Conservation (phyloP, 2,329 filamentous ascomycete species). For the Berkeleyomyces rouxiae region DNA sequence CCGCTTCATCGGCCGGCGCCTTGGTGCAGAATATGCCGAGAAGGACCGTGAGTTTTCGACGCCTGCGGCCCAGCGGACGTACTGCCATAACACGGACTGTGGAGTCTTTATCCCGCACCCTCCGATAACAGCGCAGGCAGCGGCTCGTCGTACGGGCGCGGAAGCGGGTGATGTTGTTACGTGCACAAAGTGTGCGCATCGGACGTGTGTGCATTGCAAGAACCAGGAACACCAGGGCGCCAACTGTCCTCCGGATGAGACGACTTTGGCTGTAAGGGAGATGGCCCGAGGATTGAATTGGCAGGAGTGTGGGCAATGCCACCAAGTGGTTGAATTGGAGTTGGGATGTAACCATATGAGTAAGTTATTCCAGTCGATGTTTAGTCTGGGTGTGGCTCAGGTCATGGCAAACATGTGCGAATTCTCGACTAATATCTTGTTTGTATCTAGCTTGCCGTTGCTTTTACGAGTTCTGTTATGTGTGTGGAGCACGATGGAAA, state of each 20-base stretch:
- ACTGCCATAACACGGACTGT: constrained; percentile 31
- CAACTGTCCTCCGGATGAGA: constrained; percentile 31
- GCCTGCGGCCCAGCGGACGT: constrained; percentile 25
- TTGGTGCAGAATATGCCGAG: constrained; percentile 23
- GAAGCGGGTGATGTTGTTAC: not conserved
- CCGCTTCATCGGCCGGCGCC: constrained; percentile 21
- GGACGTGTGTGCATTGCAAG: constrained; percentile 38
- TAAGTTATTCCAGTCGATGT: constrained; percentile 21
- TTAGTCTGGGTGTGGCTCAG: not conserved
- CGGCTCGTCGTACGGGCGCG: too few species aligned
- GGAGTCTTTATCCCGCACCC: constrained; percentile 28
- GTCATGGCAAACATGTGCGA: not conserved
- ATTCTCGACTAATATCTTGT: not conserved
- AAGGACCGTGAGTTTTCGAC: constrained; percentile 35
- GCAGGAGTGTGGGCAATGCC: constrained; percentile 33
- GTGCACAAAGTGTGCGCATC: constrained; percentile 24
- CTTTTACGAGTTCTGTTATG: constrained; percentile 32
- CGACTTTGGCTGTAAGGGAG: constrained; percentile 24
- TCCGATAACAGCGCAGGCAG: not conserved
- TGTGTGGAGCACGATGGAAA: constrained; percentile 28
- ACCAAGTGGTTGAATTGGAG: constrained; percentile 29
- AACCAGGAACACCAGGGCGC: constrained; percentile 23
- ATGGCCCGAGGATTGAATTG: constrained; percentile 29
- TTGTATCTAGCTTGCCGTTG: constrained; percentile 28
- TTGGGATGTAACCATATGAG: constrained; percentile 42